Percentiles rank a stretch among this genome's conserved stretches.
Evolutionary conservation across 441 rosid species (phyloP).

Genomic region (Omphalea diandra): DNA sequence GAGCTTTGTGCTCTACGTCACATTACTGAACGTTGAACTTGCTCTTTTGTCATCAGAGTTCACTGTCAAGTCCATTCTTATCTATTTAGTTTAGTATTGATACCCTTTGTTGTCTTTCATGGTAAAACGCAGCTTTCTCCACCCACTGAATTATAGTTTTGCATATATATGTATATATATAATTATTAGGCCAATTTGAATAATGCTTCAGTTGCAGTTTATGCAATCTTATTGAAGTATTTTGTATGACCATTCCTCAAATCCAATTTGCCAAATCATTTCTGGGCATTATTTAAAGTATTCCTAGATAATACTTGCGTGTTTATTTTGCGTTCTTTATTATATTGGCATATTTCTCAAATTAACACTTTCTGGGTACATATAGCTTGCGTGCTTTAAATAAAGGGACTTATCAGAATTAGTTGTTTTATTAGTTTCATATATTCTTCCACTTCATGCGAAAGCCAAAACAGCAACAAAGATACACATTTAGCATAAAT

Average conservation of each 20-base stretch:
- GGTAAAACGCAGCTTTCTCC: not conserved
- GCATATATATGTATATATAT: not conserved
- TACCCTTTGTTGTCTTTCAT: not conserved
- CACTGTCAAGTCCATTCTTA: not conserved
- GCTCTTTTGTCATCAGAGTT: not conserved
- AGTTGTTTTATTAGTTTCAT: not conserved
- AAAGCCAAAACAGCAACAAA: not conserved
- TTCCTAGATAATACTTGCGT: not conserved
- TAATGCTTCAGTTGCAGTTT: not conserved
- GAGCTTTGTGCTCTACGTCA: not conserved
- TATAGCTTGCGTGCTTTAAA: not conserved
- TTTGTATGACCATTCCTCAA: not conserved
- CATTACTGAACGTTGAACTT: not conserved
- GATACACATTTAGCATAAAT: not conserved
- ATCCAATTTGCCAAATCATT: not conserved
- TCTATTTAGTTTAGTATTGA: not conserved
- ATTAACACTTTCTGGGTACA: not conserved
- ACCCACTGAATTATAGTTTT: not conserved
- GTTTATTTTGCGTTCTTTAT: not conserved
- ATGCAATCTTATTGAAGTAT: not conserved
- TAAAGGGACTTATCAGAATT: not conserved
- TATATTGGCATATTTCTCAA: not conserved
- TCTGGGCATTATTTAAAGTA: not conserved
- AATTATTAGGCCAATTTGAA: not conserved
- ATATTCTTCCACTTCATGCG: not conserved